phyloP scores from a whole-genome alignment of 495 filamentous ascomycete genomes.

The Thermothielavioides terrestris region DNA sequence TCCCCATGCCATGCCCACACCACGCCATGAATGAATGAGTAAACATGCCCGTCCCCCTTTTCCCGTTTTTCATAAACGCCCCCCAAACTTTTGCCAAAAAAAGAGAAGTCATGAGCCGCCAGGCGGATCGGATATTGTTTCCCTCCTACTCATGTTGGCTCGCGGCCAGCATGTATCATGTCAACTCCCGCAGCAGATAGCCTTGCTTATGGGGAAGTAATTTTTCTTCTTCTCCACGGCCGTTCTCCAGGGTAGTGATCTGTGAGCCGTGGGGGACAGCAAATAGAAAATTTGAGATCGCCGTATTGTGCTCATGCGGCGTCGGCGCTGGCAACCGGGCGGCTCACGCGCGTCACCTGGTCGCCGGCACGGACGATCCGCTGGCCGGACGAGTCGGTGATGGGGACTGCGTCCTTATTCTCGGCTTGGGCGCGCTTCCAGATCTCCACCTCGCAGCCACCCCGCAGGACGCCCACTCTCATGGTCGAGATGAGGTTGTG shows the following conservation, averaged over 20 bases:
- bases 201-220: no score
- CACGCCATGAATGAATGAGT: background rate
- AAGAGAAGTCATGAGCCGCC: background rate
- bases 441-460: conserved; percentile 96
- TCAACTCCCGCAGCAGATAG: no score
- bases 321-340: conserved; percentile 62
- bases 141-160: no score
- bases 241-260: no score
- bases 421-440: conserved; percentile 94
- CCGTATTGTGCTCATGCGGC: conserved; percentile 64
- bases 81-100: background rate
- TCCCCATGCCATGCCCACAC: conserved; percentile 7
- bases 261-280: no score
- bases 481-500: conserved; percentile 96
- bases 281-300: no score
- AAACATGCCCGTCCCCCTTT: background rate
- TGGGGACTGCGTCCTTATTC: conserved; percentile 71
- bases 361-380: conserved; percentile 82
- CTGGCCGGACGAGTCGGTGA: conserved; percentile 74
- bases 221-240: no score
- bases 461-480: conserved; percentile 92
- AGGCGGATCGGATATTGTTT: no score
- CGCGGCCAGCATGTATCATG: no score
- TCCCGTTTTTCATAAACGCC: background rate
- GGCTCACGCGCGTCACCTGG: conserved; percentile 76